Evolutionary conservation across 305 asterid genomes (phyloP), one percentile per base, ranked within the genome.

Genomic region (Stenogyne calaminthoides): DNA sequence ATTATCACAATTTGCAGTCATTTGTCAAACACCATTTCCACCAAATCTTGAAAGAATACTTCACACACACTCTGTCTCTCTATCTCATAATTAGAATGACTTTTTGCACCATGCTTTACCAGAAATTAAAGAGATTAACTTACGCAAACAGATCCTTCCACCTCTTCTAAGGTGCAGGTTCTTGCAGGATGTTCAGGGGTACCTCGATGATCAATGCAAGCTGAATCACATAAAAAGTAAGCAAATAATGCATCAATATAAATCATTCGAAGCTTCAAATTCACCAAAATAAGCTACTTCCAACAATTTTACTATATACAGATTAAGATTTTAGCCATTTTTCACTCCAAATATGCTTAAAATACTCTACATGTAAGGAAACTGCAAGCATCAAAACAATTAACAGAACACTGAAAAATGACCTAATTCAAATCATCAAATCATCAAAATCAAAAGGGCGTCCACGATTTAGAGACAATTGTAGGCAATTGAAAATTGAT

Each of bases 191-290:
- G 85, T 49, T 89, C 85, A 47, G 93, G 93, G n/a, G 96, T 91
- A 12, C 97, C 97, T 74, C 92, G 82, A 49, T 91, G 97, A 77
- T 91, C 97, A 74, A 89, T 89, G 85, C 97, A 89, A 14, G 93
- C 97, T 91, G 84, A 44, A 56, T 11, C 60, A 51, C 51, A 70
- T 9, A 19, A 12, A 64, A 70, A 6, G 15, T 22, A 22, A 67
- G 51, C 55, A 51, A 59, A 37, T 29, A 36, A 49, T 5, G 32
- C 37, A 64, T 20, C 32, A 62, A 15, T n/a, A 49, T n/a, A n/a
- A n/a, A 15, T 4, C 56, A 49, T 15, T 16, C 10, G 15, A 15
- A 49, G 22, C 44, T 62, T 16, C 67, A 32, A 60, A 11, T 14
- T 16, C 27, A 18, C 27, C 56, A 22, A 25, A 18, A 40, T 14